Conservation (phyloP, 1,284 basidiomycete species). For the Fomitopsis schrenkii region DNA sequence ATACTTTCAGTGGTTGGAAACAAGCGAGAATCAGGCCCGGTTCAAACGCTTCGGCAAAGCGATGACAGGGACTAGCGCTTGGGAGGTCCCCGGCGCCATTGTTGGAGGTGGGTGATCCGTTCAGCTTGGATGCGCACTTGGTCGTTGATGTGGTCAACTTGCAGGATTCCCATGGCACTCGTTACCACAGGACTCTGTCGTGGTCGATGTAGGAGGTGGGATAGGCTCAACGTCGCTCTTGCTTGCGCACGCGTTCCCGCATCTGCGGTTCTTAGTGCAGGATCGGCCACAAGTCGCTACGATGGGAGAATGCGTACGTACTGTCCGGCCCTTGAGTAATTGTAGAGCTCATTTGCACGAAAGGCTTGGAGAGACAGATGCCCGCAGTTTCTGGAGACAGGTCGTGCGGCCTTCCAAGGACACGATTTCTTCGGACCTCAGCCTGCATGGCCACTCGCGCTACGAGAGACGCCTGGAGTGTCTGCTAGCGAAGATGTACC, state of each 20-base stretch:
- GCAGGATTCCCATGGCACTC: slow-evolving; percentile 63
- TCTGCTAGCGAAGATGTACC: slow-evolving; percentile 20
- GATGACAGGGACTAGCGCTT: slow-evolving; percentile 62
- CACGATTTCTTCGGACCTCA: slow-evolving; percentile 74
- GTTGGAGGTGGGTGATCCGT: slow-evolving; percentile 34
- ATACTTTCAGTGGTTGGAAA: slow-evolving; percentile 37
- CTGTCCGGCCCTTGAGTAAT: not conserved
- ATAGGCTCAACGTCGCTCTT: slow-evolving; percentile 70
- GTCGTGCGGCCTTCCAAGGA: slow-evolving; percentile 57
- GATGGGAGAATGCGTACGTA: slow-evolving; percentile 49
- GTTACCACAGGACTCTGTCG: slow-evolving; percentile 42
- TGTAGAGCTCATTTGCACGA: not conserved
- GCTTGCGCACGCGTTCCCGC: slow-evolving; percentile 52
- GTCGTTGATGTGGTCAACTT: slow-evolving; percentile 5
- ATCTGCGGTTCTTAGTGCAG: slow-evolving; percentile 63
- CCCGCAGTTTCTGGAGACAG: slow-evolving; percentile 55
- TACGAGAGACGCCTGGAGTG: not conserved
- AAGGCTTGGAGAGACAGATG: slow-evolving; percentile 58
- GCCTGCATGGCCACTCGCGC: slow-evolving; percentile 28
- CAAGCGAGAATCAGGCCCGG: slow-evolving; percentile 31
- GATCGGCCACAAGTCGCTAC: slow-evolving; percentile 60
- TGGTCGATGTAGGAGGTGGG: slow-evolving; percentile 76
- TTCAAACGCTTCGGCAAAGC: slow-evolving; percentile 65
- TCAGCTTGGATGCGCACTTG: not conserved
- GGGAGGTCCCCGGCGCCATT: slow-evolving; percentile 45